These are phyloP conservation scores for Perilla frutescens DNA, from an alignment of 257 asterid genomes.

Conservation along the genomic window DNA sequence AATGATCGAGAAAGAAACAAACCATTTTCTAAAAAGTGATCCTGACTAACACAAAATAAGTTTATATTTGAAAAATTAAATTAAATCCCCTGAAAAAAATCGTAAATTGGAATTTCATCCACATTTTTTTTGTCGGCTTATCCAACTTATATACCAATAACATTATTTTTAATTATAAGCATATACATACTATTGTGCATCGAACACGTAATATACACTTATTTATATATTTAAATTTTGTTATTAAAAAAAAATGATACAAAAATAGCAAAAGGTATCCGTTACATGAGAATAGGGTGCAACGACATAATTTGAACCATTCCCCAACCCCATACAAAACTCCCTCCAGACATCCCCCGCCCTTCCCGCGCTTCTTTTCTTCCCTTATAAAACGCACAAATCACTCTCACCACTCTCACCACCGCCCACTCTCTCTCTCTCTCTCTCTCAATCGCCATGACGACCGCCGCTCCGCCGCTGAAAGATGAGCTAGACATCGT, in stretches of 20 bases:
- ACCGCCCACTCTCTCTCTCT: background rate
- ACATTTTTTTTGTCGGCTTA: no score
- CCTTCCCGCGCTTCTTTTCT: slow-evolving; percentile 39
- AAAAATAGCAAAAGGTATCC: slow-evolving; percentile 21
- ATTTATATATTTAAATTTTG: no score
- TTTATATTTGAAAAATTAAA: no score
- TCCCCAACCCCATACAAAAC: slow-evolving; percentile 46
- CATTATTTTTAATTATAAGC: no score
- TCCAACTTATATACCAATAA: no score
- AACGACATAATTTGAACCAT: slow-evolving; percentile 43
- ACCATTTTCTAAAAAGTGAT: no score
- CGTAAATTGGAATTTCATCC: no score
- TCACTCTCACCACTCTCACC: background rate
- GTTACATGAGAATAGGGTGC: slow-evolving; percentile 36
- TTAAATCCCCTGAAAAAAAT: no score
- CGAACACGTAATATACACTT: no score
- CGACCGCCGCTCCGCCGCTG: slow-evolving; percentile 55
- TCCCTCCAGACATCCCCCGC: slow-evolving; percentile 30
- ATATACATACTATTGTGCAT: no score
- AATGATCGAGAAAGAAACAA: no score
- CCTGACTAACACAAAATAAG: no score
- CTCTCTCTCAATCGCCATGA: slow-evolving; percentile 42
- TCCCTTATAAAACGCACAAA: slow-evolving; percentile 30
- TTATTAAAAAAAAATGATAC: background rate
- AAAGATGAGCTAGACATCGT: slow-evolving; percentile 90